Base-by-base conservation (phyloP, 176 grass and related monocot genomes). In the Eleusine coracana region DNA sequence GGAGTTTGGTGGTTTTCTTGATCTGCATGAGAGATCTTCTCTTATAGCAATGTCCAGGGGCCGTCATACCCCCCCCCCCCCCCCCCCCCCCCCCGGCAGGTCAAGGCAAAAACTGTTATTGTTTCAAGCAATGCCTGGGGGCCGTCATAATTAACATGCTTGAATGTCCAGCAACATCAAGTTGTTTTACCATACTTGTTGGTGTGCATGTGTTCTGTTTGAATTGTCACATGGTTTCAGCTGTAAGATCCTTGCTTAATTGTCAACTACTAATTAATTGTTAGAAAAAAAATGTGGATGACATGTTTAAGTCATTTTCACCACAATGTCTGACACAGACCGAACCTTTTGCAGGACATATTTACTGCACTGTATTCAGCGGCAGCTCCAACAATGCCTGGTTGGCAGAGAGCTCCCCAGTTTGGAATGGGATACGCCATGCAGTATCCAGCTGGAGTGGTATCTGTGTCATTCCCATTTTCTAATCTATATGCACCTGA, bases 401-500 rank as follows among this genome's bases (percentile, higher is more conserved):
- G 82, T 51, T 99, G 87, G 91, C 93, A 89, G 75, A 86, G 91
- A 86, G 87, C 91, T 59, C 83, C 88, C 21, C 91, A 92, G 5
- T 87, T 72, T 85, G 88, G 88, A 83, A 98, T 95, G 91, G 96
- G 96, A 66, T 93, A 95, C 73, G 45, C 49, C 51, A 94, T 96
- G 89, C 93, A 92, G 66, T 94, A 99, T 87, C 93, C 87, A 71
- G 49, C 80, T 84, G 77, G 79, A 88, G 81, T 87, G 93, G 96
- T 99, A 87, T 77, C 27, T 41, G 75, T 71, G 18, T 51, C 84
- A 82, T 79, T 86, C 44, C 79, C 39, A 63, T 70, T 52, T 83
- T 25, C 11, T 10, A 42, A 56, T 63, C 64, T 69, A 51, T 74
- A 21, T 79, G 34, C 36, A 70, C 54, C 11, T 75, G 31, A 71